Percentiles rank a stretch among this genome's conserved stretches.
Evolutionary conservation across 2,329 filamentous ascomycete species (phyloP).

Genomic region (Trichoderma endophyticum): DNA sequence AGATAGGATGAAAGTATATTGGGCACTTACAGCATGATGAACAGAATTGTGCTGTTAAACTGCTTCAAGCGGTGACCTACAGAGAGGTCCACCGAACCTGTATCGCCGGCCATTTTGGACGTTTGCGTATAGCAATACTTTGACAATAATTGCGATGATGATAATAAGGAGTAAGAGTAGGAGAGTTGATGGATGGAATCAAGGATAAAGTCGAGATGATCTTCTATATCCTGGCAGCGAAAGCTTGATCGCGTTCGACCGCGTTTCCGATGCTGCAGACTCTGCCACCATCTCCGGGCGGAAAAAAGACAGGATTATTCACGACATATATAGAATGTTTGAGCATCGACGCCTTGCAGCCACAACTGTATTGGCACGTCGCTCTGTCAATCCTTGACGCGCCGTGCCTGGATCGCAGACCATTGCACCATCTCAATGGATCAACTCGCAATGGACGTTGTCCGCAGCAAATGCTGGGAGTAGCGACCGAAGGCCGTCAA

Average conservation of each 20-base stretch:
- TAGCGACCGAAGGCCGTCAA: background rate
- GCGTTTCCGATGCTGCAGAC: background rate
- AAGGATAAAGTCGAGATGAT: background rate
- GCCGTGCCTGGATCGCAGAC: background rate
- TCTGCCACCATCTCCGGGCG: background rate
- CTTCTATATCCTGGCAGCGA: background rate
- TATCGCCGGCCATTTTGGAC: background rate
- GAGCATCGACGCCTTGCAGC: background rate
- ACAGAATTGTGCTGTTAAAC: slow-evolving; percentile 5
- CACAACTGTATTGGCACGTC: background rate
- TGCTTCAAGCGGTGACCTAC: slow-evolving; percentile 7
- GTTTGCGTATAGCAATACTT: background rate
- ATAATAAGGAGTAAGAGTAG: background rate
- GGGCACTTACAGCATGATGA: slow-evolving; percentile 9
- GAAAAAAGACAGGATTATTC: slow-evolving; percentile 10
- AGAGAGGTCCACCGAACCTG: background rate
- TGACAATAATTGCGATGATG: background rate
- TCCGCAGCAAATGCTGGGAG: slow-evolving; percentile 1
- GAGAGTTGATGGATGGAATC: background rate
- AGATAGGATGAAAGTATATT: background rate
- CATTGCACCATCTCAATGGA: slow-evolving; percentile 16
- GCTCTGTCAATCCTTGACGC: background rate
- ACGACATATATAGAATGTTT: slow-evolving; percentile 15
- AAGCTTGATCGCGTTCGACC: slow-evolving; percentile 1
- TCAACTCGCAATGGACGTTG: slow-evolving; percentile 16